Conservation (phyloP, 225 moss, liverwort and hornwort genomes). For the Antitrichia curtipendula region DNA sequence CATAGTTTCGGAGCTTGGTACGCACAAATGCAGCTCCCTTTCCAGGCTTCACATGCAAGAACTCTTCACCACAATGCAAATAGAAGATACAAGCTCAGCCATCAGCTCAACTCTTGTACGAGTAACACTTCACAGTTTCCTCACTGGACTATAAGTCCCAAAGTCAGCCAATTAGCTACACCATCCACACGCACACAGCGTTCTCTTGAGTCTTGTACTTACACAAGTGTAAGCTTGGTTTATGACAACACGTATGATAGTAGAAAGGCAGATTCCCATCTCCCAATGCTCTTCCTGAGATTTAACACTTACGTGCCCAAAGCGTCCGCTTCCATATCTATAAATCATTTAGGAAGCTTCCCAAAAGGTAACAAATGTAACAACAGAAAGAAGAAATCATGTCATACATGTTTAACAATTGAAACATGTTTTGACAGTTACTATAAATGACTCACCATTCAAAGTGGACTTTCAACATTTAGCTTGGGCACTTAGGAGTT, state of each 20-base stretch:
- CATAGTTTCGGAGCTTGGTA: slow-evolving; percentile 83
- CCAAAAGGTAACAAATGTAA: neutral
- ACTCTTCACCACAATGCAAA: slow-evolving; percentile 43
- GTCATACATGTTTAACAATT: neutral
- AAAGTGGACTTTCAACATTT: neutral
- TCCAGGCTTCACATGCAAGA: slow-evolving; percentile 97
- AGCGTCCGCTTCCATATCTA: neutral
- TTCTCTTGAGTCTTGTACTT: neutral
- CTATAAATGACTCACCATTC: neutral
- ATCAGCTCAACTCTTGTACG: neutral
- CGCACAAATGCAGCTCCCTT: slow-evolving; percentile 99
- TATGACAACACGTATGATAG: neutral
- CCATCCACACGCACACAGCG: neutral
- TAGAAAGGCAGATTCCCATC: neutral
- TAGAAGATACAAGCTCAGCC: neutral
- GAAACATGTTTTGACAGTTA: neutral
- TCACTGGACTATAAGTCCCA: neutral
- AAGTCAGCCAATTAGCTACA: neutral
- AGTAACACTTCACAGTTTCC: neutral
- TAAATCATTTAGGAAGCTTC: neutral
- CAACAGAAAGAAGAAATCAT: neutral
- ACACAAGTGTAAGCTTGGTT: neutral
- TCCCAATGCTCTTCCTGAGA: neutral
- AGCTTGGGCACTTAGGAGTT: neutral
- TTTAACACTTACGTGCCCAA: neutral